Evolutionary conservation across 2,329 filamentous ascomycete genomes (phyloP).

Genomic region (Chalaropsis thielavioides): DNA sequence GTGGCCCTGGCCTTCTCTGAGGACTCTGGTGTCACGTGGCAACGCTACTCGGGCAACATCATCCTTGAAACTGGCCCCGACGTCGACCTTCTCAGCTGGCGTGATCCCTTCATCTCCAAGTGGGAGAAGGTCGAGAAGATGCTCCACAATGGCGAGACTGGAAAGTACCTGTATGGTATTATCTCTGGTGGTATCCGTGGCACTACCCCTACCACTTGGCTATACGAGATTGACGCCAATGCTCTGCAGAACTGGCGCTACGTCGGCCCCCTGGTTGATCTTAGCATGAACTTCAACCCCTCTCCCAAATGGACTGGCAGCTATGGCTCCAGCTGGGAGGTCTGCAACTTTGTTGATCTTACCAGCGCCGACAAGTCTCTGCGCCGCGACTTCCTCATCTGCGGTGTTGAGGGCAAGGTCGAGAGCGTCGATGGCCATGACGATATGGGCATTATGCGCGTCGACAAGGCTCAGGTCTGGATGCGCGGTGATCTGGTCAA

Average conservation of each 20-base stretch:
- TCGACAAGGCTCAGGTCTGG: slow-evolving; percentile 14
- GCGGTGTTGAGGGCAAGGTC: slow-evolving; percentile 12
- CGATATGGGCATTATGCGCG: slow-evolving; percentile 7
- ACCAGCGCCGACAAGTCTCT: slow-evolving; percentile 4
- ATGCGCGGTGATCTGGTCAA: slow-evolving; percentile 2
- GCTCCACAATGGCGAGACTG: slow-evolving; percentile 15
- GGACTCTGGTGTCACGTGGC: slow-evolving; percentile 23
- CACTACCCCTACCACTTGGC: slow-evolving; percentile 19
- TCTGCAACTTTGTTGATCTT: slow-evolving; percentile 14
- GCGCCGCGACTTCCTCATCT: slow-evolving; percentile 10
- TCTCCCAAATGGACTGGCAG: slow-evolving; percentile 13
- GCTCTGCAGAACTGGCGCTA: slow-evolving; percentile 20
- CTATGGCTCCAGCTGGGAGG: slow-evolving; percentile 15
- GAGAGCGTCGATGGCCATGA: not conserved
- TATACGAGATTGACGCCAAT: slow-evolving; percentile 19
- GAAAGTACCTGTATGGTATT: slow-evolving; percentile 27
- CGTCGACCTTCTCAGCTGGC: slow-evolving; percentile 21
- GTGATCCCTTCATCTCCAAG: slow-evolving; percentile 22
- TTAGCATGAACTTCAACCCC: slow-evolving; percentile 10
- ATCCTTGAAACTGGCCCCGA: slow-evolving; percentile 19
- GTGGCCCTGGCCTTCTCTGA: slow-evolving; percentile 31
- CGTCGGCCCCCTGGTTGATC: slow-evolving; percentile 16
- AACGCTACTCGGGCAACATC: slow-evolving; percentile 19
- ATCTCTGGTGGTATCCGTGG: slow-evolving; percentile 25
- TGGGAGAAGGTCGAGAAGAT: slow-evolving; percentile 20